These are phyloP conservation scores for Ophioceras dolichostomum DNA, from an alignment of 2,329 filamentous ascomycete genomes.

Conservation along the genomic window DNA sequence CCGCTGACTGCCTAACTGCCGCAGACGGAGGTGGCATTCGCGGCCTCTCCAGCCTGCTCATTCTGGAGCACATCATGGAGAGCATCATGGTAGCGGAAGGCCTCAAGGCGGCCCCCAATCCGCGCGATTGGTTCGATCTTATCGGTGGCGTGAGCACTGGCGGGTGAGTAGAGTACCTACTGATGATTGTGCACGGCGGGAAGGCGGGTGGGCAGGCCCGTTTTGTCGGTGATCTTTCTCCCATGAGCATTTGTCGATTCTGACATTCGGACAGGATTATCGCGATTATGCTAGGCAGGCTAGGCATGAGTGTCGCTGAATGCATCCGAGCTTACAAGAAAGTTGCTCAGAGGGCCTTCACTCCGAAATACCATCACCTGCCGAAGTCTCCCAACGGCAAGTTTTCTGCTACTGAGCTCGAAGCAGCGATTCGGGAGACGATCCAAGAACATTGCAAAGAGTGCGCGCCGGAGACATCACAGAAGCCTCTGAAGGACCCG, in stretches of 20 bases:
- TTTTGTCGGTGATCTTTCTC: too few species aligned
- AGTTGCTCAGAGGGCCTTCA: slow-evolving; percentile 9
- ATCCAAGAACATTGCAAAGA: slow-evolving; percentile 1
- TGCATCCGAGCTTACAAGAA: background rate
- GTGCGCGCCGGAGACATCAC: background rate
- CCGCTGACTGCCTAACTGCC: too few species aligned
- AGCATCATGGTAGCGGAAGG: background rate
- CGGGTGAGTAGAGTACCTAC: too few species aligned
- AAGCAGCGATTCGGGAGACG: background rate
- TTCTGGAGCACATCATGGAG: background rate
- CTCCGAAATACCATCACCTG: slow-evolving; percentile 7
- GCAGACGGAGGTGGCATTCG: slow-evolving; percentile 3
- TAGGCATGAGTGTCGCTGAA: slow-evolving; percentile 1
- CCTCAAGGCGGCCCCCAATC: background rate
- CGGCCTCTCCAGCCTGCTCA: background rate
- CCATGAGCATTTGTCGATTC: too few species aligned
- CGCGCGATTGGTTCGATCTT: background rate
- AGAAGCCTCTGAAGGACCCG: slow-evolving; percentile 3
- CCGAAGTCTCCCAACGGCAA: background rate
- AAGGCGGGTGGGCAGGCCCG: too few species aligned
- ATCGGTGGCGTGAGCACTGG: slow-evolving; percentile 2
- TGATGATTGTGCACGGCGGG: too few species aligned
- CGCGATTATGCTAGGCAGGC: slow-evolving; percentile 2
- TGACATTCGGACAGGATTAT: slow-evolving; percentile 3
- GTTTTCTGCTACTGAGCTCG: slow-evolving; percentile 1